Conservation (phyloP, 441 rosid species). For the Erodium texanum region DNA sequence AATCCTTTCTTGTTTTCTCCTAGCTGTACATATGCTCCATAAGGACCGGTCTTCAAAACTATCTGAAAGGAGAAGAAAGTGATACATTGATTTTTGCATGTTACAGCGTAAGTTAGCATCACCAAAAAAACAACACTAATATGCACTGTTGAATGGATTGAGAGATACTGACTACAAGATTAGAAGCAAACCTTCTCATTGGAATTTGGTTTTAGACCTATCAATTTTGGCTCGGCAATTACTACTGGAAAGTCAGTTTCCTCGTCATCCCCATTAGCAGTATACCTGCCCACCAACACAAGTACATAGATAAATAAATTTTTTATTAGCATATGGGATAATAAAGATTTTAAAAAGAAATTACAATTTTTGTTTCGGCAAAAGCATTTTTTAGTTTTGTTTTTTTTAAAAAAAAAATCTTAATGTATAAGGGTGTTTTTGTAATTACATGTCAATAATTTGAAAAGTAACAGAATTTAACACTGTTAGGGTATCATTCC, state of each 20-base stretch:
- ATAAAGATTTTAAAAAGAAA: too few relatives aligned
- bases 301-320: slow-evolving; percentile 12
- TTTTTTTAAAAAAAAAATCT: too few relatives aligned
- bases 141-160: background rate
- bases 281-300: slow-evolving; percentile 44
- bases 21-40: slow-evolving; percentile 5
- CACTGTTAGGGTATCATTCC: too few relatives aligned
- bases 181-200: slow-evolving; percentile 66
- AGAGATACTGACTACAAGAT: slow-evolving; percentile 12
- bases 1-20: slow-evolving; percentile 5
- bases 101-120: background rate
- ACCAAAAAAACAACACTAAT: background rate
- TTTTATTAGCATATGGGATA: too few relatives aligned
- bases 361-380: too few relatives aligned
- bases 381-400: too few relatives aligned
- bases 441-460: too few relatives aligned
- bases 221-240: slow-evolving; percentile 71
- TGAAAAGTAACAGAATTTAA: too few relatives aligned
- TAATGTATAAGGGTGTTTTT: too few relatives aligned
- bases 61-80: slow-evolving; percentile 5
- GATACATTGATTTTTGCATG: background rate
- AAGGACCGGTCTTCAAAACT: slow-evolving; percentile 2
- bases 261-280: slow-evolving; percentile 75
- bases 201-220: slow-evolving; percentile 78
- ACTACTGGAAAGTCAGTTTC: slow-evolving; percentile 50